phyloP scores from a whole-genome alignment of 345 rosid species.

The Linum usitatissimum region DNA sequence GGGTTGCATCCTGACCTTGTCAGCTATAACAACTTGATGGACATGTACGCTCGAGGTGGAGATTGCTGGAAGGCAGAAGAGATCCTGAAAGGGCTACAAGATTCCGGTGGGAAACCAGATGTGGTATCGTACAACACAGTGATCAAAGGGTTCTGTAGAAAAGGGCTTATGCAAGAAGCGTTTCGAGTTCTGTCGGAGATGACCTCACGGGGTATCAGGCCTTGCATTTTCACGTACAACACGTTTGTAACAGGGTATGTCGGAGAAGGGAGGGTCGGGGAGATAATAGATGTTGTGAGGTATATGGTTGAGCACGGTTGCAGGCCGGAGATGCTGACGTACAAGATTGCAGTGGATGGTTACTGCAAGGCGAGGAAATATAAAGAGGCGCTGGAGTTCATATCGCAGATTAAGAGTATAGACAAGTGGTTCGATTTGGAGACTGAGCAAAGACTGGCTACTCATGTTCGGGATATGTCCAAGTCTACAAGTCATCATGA shows the following conservation, averaged over 20 bases:
- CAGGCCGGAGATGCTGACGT: conserved; percentile 70
- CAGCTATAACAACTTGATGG: conserved; percentile 84
- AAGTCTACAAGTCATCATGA: too few relatives aligned
- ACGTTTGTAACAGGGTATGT: conserved; percentile 67
- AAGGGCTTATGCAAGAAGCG: conserved; percentile 76
- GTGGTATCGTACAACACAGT: conserved; percentile 82
- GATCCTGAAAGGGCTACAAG: conserved; percentile 40
- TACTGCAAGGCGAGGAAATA: conserved; percentile 59
- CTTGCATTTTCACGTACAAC: conserved; percentile 80
- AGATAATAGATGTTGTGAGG: conserved; percentile 55
- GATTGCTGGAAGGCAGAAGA: conserved; percentile 88
- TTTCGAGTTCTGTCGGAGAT: conserved; percentile 65
- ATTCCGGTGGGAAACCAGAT: conserved; percentile 46
- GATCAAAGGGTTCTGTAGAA: conserved; percentile 84
- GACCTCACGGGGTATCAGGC: conserved; percentile 54
- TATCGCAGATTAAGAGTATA: conserved; percentile 44
- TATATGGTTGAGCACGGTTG: conserved; percentile 61
- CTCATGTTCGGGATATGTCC: conserved; percentile 38
- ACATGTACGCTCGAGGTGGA: conserved; percentile 74
- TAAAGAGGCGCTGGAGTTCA: conserved; percentile 69
- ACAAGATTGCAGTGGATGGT: conserved; percentile 75
- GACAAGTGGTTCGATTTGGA: conserved; percentile 46
- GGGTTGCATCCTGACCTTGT: conserved; percentile 71
- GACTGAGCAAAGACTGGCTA: conserved; percentile 44
- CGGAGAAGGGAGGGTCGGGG: conserved; percentile 48